Base-by-base conservation (phyloP, 805 yeast genomes). In the Metschnikowia drakensbergensis region DNA sequence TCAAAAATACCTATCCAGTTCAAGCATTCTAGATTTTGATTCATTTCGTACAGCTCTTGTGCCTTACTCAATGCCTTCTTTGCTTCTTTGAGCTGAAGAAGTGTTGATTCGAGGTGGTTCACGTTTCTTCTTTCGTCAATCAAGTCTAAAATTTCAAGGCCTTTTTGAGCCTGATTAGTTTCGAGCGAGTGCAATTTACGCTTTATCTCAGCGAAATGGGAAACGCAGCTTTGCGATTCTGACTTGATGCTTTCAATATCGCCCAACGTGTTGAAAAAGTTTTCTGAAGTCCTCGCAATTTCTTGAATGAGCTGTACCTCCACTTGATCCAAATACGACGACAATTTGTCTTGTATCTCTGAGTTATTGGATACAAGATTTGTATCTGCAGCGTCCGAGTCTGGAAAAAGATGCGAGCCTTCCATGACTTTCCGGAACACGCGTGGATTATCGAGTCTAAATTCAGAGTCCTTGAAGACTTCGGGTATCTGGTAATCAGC, bases 401-500 rank as follows among this genome's bases (percentile, higher is more conserved):
- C 61, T 17, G 72, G 62, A 5, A 70, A 50, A 22, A 81, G 68
- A 17, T 78, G 77, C 2, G 80, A 68, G 36, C 77, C 79, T 38
- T 83, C 89, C 10, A 86, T 75, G 2, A 91, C 96, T 50, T 79
- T 72, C 47, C 83, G 82, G 64, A 92, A 92, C 1, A 84, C 76
- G 48, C 96, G 75, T 5, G 97, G 97, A 62, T 94, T 89, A 58
- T 94, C 97, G 35, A 94, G 72, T 54, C 88, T 75, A 66, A 94
- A 94, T 36, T 82, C 77, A 6, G 77, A 71, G 26, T 77, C 79
- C 53, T 85, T 82, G 58, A 79, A 94, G 1, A 88, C 80, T 2
- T 70, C 65, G 0, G 99, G 98, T 5, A 94, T 79, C 3, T 41
- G 46, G 30, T 35, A 39, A 3, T 30, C 42, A 6, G 37, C 42